Evolutionary conservation across 306 rosid species (phyloP).

Genomic region (Pterocarpus santalinus): DNA sequence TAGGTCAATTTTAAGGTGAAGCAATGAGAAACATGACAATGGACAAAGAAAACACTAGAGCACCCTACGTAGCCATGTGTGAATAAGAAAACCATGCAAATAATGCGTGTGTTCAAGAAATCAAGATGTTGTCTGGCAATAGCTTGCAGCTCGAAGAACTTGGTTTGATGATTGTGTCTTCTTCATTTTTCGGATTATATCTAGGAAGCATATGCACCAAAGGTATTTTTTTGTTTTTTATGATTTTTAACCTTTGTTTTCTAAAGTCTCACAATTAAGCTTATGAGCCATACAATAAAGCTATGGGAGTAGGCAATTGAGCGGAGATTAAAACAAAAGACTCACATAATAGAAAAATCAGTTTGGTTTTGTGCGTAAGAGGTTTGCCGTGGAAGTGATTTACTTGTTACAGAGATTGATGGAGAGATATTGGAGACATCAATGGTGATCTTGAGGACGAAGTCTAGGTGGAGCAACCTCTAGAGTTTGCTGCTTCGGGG

Average conservation of each 20-base stretch:
- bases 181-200: background rate
- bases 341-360: too few relatives aligned
- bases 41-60: background rate
- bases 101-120: background rate
- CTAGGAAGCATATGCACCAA: background rate
- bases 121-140: background rate
- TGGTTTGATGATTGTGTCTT: background rate
- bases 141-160: background rate
- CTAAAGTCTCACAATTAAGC: background rate
- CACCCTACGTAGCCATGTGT: background rate
- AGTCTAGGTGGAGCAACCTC: too few relatives aligned
- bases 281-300: too few relatives aligned
- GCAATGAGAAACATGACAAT: background rate
- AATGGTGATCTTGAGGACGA: too few relatives aligned
- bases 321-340: too few relatives aligned
- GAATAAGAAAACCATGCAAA: background rate
- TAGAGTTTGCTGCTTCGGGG: too few relatives aligned
- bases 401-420: too few relatives aligned
- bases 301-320: too few relatives aligned
- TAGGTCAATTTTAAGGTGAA: slow-evolving; percentile 30
- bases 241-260: background rate
- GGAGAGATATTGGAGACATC: too few relatives aligned
- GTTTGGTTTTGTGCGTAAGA: too few relatives aligned
- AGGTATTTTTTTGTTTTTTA: background rate
- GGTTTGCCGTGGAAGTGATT: too few relatives aligned